phyloP scores from a whole-genome alignment of 2,329 filamentous ascomycete species.

The Lecanosticta acicola region DNA sequence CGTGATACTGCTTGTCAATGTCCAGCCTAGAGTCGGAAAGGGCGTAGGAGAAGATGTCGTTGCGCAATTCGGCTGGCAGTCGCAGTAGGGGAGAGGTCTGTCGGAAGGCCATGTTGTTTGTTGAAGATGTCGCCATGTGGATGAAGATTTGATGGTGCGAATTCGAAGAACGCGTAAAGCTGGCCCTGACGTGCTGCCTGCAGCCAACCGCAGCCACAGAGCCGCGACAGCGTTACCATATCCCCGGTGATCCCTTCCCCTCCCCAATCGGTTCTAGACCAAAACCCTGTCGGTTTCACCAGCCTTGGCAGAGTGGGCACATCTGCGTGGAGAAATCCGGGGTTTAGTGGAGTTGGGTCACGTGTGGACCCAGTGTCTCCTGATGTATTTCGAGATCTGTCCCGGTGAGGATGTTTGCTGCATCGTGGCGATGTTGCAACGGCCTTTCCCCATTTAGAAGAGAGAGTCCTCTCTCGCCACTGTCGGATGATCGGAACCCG shows the following conservation, averaged over 20 bases:
- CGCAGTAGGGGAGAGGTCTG: not conserved
- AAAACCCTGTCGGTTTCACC: too few relatives aligned
- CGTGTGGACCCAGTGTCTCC: not conserved
- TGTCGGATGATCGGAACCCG: too few relatives aligned
- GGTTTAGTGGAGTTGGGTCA: not conserved
- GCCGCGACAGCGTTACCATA: too few relatives aligned
- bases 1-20: not conserved
- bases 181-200: too few relatives aligned
- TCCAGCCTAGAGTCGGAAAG: not conserved
- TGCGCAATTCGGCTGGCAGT: slow-evolving; percentile 1
- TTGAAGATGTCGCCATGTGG: not conserved
- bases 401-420: not conserved
- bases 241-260: too few relatives aligned
- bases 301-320: too few relatives aligned
- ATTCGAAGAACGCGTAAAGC: not conserved
- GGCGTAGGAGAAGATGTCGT: slow-evolving; percentile 1
- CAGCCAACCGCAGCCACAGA: too few relatives aligned
- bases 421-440: not conserved
- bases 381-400: not conserved
- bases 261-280: too few relatives aligned
- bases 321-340: not conserved
- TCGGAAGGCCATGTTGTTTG: not conserved
- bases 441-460: too few relatives aligned
- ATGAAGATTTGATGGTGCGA: not conserved
- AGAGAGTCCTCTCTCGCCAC: too few relatives aligned